These are phyloP conservation scores for Trametes cinnabarina DNA, from an alignment of 768 basidiomycete genomes.

Conservation along the genomic window DNA sequence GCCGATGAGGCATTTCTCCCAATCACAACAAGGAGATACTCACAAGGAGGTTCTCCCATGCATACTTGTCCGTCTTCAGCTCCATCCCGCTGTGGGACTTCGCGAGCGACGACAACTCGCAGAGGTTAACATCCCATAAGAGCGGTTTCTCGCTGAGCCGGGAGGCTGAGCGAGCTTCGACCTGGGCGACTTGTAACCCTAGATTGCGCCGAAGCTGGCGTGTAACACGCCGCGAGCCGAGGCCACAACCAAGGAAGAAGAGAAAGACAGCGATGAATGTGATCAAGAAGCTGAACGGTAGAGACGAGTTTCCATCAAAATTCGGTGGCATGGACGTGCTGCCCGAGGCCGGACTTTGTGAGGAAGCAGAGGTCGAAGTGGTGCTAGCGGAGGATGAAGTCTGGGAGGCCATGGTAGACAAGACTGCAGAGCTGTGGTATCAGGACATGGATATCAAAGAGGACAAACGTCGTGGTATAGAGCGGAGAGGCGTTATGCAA, in stretches of 20 bases:
- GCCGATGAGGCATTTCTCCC: background rate
- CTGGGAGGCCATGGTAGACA: constrained; percentile 1
- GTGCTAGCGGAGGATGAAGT: constrained; percentile 2
- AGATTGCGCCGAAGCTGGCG: constrained; percentile 23
- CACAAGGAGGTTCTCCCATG: constrained; percentile 21
- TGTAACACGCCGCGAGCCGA: constrained; percentile 28
- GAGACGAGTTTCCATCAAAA: constrained; percentile 17
- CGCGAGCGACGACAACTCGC: background rate
- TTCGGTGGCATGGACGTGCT: background rate
- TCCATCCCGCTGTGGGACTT: background rate
- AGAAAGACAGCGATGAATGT: constrained; percentile 31
- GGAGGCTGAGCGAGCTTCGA: background rate
- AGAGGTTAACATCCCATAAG: constrained; percentile 24
- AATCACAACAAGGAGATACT: constrained; percentile 2
- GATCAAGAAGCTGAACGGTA: constrained; percentile 33
- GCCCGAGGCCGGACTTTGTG: background rate
- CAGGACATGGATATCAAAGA: constrained; percentile 7
- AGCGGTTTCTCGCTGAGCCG: constrained; percentile 14
- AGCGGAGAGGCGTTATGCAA: background rate
- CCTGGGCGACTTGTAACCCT: constrained; percentile 5
- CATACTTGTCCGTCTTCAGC: background rate
- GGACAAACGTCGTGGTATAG: constrained; percentile 3
- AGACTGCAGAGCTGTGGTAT: background rate
- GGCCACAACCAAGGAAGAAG: constrained; percentile 29
- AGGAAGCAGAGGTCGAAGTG: background rate